These are phyloP conservation scores for Tetrapyrgos nigripes DNA, from an alignment of 1,284 basidiomycete genomes.

Conservation along the genomic window DNA sequence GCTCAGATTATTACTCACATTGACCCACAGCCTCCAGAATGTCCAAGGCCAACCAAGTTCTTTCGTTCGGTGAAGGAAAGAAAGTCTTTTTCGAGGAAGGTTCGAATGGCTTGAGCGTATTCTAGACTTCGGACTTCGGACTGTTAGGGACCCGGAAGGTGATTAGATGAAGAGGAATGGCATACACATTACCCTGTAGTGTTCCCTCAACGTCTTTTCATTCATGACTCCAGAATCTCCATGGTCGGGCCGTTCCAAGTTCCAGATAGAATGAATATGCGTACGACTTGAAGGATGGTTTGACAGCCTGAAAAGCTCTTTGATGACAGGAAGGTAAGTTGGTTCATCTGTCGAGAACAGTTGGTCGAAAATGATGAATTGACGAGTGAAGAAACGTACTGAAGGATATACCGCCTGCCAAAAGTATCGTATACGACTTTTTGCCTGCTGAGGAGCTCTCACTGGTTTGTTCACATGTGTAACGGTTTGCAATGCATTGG, in stretches of 20 bases:
- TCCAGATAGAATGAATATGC: conserved; percentile 20
- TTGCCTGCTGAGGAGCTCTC: neutral
- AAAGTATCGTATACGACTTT: conserved; percentile 7
- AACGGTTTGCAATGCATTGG: conserved; percentile 15
- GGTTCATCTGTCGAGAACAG: conserved; percentile 13
- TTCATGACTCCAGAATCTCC: conserved; percentile 22
- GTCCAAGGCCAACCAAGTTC: conserved; percentile 22
- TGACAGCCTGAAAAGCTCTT: conserved; percentile 15
- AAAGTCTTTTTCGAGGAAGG: conserved; percentile 19
- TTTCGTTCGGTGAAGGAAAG: conserved; percentile 16
- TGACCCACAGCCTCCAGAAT: conserved; percentile 24
- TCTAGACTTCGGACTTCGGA: conserved; percentile 18
- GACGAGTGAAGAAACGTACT: conserved; percentile 2
- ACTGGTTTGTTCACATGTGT: neutral
- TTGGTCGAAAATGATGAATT: neutral
- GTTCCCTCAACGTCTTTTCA: conserved; percentile 18
- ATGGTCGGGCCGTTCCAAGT: conserved; percentile 24
- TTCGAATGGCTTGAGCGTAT: conserved; percentile 21
- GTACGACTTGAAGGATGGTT: neutral
- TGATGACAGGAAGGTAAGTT: conserved; percentile 20
- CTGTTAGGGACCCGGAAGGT: neutral
- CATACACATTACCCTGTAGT: conserved; percentile 20
- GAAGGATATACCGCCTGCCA: conserved; percentile 16
- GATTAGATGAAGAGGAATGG: neutral
- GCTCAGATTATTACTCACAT: conserved; percentile 8